Percentiles rank a stretch among this genome's conserved stretches.
Conservation (phyloP, 768 basidiomycete genomes). For the Tylopilus rubrobrunneus region DNA sequence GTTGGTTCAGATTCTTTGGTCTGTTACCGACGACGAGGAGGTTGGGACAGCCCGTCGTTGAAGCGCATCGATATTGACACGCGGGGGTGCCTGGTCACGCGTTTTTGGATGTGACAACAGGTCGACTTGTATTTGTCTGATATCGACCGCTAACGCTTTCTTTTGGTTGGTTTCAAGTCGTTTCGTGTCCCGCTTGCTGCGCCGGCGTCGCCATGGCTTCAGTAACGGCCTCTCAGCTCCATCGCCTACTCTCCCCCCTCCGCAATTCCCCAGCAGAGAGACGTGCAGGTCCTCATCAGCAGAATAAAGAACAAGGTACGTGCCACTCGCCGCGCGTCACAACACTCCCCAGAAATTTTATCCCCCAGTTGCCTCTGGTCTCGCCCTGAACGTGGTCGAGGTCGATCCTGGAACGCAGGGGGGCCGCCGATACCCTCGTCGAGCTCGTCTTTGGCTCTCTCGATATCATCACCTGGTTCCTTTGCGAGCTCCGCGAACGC, state of each 20-base stretch:
- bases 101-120: no score
- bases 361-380: constrained; percentile 78
- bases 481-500: constrained; percentile 75
- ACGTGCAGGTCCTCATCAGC: constrained; percentile 75
- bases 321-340: constrained; percentile 3
- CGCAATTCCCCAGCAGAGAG: constrained; percentile 72
- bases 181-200: no score
- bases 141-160: no score
- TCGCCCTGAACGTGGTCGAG: constrained; percentile 68
- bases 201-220: constrained; percentile 41
- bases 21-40: no score
- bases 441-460: constrained; percentile 74
- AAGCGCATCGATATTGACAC: no score
- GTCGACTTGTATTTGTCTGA: no score
- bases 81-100: no score
- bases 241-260: constrained; percentile 36
- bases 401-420: constrained; percentile 70
- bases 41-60: no score
- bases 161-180: no score
- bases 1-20: no score
- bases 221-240: constrained; percentile 31
- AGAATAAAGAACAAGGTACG: constrained; percentile 77
- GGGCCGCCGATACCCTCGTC: constrained; percentile 74
- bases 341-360: neutral
- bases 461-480: constrained; percentile 74